A percentile compares a stretch with the other conserved stretches of the same genome.
phyloP scores from a whole-genome alignment of 805 yeast species.

The Metschnikowia reukaufii region DNA sequence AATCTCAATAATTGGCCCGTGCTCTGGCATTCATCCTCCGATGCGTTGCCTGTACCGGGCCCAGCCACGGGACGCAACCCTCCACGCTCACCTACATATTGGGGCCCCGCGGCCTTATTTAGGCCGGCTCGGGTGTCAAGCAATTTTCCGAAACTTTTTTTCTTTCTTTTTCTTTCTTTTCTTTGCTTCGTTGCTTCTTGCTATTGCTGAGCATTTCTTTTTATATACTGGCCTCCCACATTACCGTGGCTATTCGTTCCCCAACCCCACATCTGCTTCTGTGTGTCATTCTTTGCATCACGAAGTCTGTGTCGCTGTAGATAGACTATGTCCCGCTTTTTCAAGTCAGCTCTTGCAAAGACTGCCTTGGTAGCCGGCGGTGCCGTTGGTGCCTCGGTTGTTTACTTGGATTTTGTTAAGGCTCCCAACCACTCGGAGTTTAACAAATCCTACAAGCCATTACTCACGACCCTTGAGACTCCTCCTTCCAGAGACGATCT shows the following conservation, averaged over 20 bases:
- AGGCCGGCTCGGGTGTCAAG: slow-evolving; percentile 11
- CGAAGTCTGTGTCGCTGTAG: slow-evolving; percentile 1
- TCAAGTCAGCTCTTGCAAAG: slow-evolving; percentile 29
- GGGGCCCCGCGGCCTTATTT: slow-evolving; percentile 15
- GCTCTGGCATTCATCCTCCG: not conserved
- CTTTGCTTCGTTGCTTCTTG: slow-evolving; percentile 1
- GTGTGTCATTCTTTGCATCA: not conserved
- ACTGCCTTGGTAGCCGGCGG: slow-evolving; percentile 33
- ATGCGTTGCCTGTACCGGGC: slow-evolving; percentile 4
- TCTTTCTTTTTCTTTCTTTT: not conserved
- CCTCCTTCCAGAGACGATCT: slow-evolving; percentile 61
- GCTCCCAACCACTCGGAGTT: slow-evolving; percentile 30
- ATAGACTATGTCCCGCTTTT: slow-evolving; percentile 20
- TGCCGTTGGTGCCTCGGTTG: slow-evolving; percentile 35
- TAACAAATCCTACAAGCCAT: slow-evolving; percentile 39
- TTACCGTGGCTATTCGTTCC: not conserved
- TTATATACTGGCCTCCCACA: not conserved
- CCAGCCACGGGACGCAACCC: slow-evolving; percentile 15
- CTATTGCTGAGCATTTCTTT: slow-evolving; percentile 4
- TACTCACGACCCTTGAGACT: slow-evolving; percentile 43
- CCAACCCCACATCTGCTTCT: not conserved
- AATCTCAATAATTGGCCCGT: not conserved
- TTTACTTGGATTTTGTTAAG: slow-evolving; percentile 42
- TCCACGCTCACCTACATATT: slow-evolving; percentile 18
- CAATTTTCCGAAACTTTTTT: not conserved